Evolutionary conservation across 192 early-diverging fungal genomes (phyloP).

Genomic region (Jimgerdemannia lactiflua): DNA sequence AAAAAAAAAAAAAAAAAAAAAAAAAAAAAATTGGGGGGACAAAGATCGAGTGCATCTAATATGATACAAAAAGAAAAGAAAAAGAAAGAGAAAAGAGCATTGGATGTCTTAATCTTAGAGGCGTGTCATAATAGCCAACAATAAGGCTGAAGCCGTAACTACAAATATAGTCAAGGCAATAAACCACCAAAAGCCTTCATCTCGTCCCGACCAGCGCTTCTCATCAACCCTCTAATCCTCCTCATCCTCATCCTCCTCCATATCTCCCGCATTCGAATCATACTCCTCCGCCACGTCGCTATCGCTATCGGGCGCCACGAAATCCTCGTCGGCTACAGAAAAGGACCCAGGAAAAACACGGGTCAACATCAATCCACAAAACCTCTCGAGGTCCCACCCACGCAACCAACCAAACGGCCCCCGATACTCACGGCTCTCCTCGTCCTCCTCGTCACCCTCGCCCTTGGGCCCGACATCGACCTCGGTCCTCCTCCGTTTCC

Average conservation of each 20-base stretch:
- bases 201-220: too few relatives aligned
- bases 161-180: background rate
- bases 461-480: constrained; percentile 12
- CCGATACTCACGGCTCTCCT: constrained; percentile 54
- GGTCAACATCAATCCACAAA: background rate
- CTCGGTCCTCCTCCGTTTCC: constrained; percentile 35
- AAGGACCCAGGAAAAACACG: background rate
- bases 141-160: too few relatives aligned
- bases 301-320: constrained; percentile 67
- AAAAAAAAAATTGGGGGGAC: too few relatives aligned
- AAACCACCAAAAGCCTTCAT: background rate
- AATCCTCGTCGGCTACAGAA: constrained; percentile 82
- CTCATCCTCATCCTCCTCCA: constrained; percentile 19
- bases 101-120: too few relatives aligned
- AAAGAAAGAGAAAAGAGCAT: too few relatives aligned
- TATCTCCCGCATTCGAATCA: constrained; percentile 54
- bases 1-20: too few relatives aligned
- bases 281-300: constrained; percentile 79
- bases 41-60: too few relatives aligned
- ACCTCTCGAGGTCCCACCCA: too few relatives aligned
- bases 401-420: too few relatives aligned
- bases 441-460: constrained; percentile 54
- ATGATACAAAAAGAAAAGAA: too few relatives aligned
- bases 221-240: background rate
- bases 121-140: too few relatives aligned